Evolutionary conservation across 129 eudicot genomes (phyloP).

Genomic region (Oenanthe sinensis): DNA sequence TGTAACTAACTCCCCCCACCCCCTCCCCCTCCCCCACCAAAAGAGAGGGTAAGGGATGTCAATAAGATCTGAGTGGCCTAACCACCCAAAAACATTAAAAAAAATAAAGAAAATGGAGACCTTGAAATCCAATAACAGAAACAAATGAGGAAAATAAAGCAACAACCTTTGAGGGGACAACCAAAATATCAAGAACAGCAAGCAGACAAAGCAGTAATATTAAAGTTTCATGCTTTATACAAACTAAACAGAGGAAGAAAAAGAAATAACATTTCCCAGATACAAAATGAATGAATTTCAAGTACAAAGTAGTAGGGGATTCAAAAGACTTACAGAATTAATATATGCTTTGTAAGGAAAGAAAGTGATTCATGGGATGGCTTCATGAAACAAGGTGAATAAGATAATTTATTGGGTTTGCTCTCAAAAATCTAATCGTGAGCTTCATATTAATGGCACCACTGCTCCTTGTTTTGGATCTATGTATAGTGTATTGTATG

Average conservation of each 20-base stretch:
- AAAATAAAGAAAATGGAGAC: neutral
- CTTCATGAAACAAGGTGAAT: constrained; percentile 47
- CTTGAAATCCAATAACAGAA: neutral
- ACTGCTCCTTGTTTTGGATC: constrained; percentile 11
- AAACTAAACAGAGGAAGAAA: neutral
- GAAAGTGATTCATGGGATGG: constrained; percentile 36
- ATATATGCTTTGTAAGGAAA: neutral
- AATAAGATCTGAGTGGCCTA: constrained; percentile 3
- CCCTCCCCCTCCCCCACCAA: neutral
- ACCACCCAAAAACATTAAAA: neutral
- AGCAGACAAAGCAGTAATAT: neutral
- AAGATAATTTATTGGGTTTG: neutral
- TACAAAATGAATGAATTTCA: neutral
- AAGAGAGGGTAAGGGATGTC: neutral
- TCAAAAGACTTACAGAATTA: constrained; percentile 26
- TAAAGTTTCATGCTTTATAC: neutral
- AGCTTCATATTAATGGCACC: constrained; percentile 6
- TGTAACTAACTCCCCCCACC: neutral
- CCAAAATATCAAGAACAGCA: neutral
- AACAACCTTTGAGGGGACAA: neutral
- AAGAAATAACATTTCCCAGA: neutral
- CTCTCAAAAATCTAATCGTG: neutral
- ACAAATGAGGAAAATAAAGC: neutral
- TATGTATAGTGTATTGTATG: neutral
- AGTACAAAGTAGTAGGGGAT: neutral